These are phyloP conservation scores for Dalbergia cultrata DNA, from an alignment of 306 rosid species.

Conservation along the genomic window DNA sequence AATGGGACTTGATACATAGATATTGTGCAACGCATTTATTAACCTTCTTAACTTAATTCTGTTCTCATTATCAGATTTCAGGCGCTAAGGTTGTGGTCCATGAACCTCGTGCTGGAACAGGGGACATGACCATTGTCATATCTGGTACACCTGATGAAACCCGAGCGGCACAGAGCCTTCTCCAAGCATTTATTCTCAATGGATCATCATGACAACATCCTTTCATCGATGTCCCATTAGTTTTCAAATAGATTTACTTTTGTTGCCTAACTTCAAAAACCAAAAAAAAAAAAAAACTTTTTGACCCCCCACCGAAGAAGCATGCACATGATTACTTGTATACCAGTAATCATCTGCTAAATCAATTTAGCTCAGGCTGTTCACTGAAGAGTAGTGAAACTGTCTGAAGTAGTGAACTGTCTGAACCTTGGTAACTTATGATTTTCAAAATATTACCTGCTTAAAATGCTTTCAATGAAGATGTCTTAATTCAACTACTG, in stretches of 20 bases:
- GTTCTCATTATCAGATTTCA: slow-evolving; percentile 69
- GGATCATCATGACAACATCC: slow-evolving; percentile 68
- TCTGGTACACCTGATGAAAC: slow-evolving; percentile 97
- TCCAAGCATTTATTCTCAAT: slow-evolving; percentile 88
- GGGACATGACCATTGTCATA: slow-evolving; percentile 70
- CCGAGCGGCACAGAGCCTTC: slow-evolving; percentile 95
- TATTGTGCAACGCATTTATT: neutral
- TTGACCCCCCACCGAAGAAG: slow-evolving; percentile 11
- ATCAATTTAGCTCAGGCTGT: slow-evolving; percentile 32
- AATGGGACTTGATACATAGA: slow-evolving; percentile 16
- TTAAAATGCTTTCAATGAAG: slow-evolving; percentile 1
- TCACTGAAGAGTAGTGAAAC: slow-evolving; percentile 25
- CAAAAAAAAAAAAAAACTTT: neutral
- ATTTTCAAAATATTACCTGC: slow-evolving; percentile 4
- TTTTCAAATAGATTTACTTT: slow-evolving; percentile 22
- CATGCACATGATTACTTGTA: slow-evolving; percentile 42
- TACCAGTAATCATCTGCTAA: neutral
- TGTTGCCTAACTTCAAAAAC: neutral
- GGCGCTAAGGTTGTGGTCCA: slow-evolving; percentile 81
- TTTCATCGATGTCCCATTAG: neutral
- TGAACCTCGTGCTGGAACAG: slow-evolving; percentile 68
- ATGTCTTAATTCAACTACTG: slow-evolving; percentile 28
- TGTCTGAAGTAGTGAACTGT: slow-evolving; percentile 20
- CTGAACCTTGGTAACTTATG: slow-evolving; percentile 3
- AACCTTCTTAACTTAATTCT: slow-evolving; percentile 22